phyloP scores from a whole-genome alignment of 2,329 filamentous ascomycete species.

The Dactylellina haptotyla region DNA sequence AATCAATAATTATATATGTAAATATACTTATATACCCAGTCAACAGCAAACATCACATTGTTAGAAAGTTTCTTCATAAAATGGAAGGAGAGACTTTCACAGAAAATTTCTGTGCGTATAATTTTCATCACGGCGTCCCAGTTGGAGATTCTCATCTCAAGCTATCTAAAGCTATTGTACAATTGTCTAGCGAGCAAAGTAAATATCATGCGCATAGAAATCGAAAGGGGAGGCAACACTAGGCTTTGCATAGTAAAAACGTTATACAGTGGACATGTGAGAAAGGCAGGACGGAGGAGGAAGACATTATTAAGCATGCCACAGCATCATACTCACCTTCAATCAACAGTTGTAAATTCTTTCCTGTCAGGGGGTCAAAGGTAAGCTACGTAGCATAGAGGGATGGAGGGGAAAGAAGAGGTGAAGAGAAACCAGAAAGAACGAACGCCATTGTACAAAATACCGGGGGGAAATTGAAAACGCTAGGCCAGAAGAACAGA shows the following conservation, averaged over 20 bases:
- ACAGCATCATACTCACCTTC: not conserved
- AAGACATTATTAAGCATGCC: slow-evolving; percentile 1
- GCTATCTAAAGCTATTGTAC: not conserved
- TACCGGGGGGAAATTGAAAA: not conserved
- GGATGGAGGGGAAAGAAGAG: not conserved
- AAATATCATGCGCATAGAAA: not conserved
- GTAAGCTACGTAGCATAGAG: not conserved
- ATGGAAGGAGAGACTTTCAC: too few relatives aligned
- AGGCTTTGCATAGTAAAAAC: not conserved
- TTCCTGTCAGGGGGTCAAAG: not conserved
- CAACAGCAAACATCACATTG: too few relatives aligned
- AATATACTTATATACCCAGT: not conserved
- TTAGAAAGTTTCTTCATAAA: too few relatives aligned
- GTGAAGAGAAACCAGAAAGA: not conserved
- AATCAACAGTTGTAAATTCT: too few relatives aligned
- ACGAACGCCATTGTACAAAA: slow-evolving; percentile 12
- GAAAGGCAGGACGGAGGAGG: not conserved
- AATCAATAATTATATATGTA: not conserved
- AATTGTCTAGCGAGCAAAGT: not conserved
- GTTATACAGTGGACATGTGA: not conserved
- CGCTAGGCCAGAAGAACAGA: slow-evolving; percentile 8
- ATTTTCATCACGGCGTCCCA: not conserved
- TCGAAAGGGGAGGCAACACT: not conserved
- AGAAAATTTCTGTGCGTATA: too few relatives aligned
- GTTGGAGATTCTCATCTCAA: not conserved